These are phyloP conservation scores for Prunus yedoensis DNA, from an alignment of 331 rosid genomes.

Conservation along the genomic window DNA sequence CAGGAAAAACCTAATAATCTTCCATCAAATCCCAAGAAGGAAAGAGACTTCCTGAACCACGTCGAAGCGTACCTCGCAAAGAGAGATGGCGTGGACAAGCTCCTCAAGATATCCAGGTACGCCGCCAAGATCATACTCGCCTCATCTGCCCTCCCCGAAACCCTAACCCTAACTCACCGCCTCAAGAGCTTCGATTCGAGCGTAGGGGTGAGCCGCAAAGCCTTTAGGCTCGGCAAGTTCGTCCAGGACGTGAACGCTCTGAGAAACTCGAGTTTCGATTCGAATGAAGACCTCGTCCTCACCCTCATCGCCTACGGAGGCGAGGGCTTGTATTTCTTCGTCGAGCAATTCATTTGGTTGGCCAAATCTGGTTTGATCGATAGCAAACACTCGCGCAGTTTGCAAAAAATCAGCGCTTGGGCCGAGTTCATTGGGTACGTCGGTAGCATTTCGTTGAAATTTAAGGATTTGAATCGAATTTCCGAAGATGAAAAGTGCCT, in stretches of 20 bases:
- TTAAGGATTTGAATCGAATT: slow-evolving; percentile 46
- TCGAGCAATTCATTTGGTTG: slow-evolving; percentile 80
- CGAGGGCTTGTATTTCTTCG: slow-evolving; percentile 69
- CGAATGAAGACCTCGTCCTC: slow-evolving; percentile 25
- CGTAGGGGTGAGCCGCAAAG: slow-evolving; percentile 84
- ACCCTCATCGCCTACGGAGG: slow-evolving; percentile 65
- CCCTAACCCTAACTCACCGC: slow-evolving; percentile 41
- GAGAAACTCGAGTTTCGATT: slow-evolving; percentile 32
- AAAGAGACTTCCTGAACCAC: too few relatives aligned
- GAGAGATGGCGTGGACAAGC: too few relatives aligned
- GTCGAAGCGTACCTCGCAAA: too few relatives aligned
- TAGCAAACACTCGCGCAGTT: slow-evolving; percentile 28
- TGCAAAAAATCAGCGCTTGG: slow-evolving; percentile 72
- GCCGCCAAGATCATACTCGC: too few relatives aligned
- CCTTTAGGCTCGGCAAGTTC: slow-evolving; percentile 82
- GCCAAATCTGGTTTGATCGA: slow-evolving; percentile 77
- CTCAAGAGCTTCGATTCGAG: slow-evolving; percentile 76
- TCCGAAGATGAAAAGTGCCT: slow-evolving; percentile 52
- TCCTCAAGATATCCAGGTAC: too few relatives aligned
- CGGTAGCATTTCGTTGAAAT: slow-evolving; percentile 61
- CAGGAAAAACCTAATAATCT: too few relatives aligned
- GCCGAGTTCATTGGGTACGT: slow-evolving; percentile 68
- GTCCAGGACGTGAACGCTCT: slow-evolving; percentile 76
- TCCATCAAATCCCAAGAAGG: too few relatives aligned
- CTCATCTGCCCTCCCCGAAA: too few relatives aligned